Percentiles rank a stretch among this genome's conserved stretches.
These are phyloP conservation scores for Cinnamomum chago DNA, from an alignment of 164 flowering plant genomes.

Conservation along the genomic window DNA sequence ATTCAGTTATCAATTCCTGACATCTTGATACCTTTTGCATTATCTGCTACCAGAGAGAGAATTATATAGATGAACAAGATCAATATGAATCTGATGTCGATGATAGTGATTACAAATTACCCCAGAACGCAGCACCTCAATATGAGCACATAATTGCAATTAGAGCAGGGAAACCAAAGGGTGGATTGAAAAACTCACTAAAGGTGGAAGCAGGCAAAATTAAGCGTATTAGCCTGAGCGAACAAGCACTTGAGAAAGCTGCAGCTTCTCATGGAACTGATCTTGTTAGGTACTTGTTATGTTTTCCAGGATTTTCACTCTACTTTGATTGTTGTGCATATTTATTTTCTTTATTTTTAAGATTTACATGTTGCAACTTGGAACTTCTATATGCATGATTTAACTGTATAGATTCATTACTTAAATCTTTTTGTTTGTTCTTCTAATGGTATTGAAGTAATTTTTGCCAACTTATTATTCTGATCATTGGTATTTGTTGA, in stretches of 20 bases:
- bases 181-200: slow-evolving; percentile 4
- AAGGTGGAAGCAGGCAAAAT: slow-evolving; percentile 10
- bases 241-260: slow-evolving; percentile 7
- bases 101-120: neutral
- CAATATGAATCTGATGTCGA: slow-evolving; percentile 10
- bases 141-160: slow-evolving; percentile 9
- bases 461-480: neutral
- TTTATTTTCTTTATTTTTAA: neutral
- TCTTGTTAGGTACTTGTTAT: slow-evolving; percentile 9
- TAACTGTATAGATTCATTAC: no score
- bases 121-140: neutral
- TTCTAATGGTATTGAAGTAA: neutral
- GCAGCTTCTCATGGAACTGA: slow-evolving; percentile 3
- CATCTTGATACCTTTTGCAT: neutral
- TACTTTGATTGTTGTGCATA: neutral
- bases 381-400: neutral
- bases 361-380: neutral
- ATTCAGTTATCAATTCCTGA: neutral
- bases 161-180: slow-evolving; percentile 8
- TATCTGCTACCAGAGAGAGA: slow-evolving; percentile 5
- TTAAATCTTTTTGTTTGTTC: neutral
- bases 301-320: neutral
- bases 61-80: neutral
- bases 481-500: slow-evolving; percentile 4
- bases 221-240: slow-evolving; percentile 11